Base-by-base conservation (phyloP, 495 filamentous ascomycete species). In the Usnea hakonensis region DNA sequence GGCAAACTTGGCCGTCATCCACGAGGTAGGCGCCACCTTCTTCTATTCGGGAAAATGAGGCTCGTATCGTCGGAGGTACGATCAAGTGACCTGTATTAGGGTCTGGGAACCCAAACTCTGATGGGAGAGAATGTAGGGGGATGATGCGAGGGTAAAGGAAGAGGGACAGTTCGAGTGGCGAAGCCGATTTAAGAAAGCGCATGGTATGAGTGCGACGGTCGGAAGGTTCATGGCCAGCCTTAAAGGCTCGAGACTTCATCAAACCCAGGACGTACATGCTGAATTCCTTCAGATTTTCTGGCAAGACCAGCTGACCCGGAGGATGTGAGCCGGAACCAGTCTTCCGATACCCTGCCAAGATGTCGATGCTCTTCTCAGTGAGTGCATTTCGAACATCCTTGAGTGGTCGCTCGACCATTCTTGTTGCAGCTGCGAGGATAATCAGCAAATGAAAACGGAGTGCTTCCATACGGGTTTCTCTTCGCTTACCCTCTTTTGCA, bases 101-200 rank as follows among this genome's bases (percentile, higher is more conserved):
- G 66, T 95, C 89, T 33, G 93, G 83, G 76, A 97, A 97, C 14
- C 93, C 93, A 67, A 96, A 90, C 61, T 77, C 74, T 7, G 79
- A 73, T 30, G 79, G 75, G 65, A 99, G 85, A 70, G 89, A 94
- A 78, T 99, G 94, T 44, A 99, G 75, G 0, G 95, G 83, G 57
- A 96, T 85, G 72, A 99, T 94, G 56, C 90, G 87, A 33, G 94
- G 94, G 72, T 99, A 99, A 61, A 99, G 87, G 74, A 97, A 96
- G 48, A 96, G 80, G 21, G 89, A 90, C 40, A 96, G 76, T 73
- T 97, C 94, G 26, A 85, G 79, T 41, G 87, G 83, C 32, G 91
- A 90, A 79, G 97, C 92, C 10, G 86, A 84, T 62, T 90, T 87
- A 64, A 99, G 83, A 81, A 95, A 85, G 52, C 93, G 86, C 83